Percentiles rank a stretch among this genome's conserved stretches.
Conservation (phyloP, 2,329 filamentous ascomycete species). For the Microdochium bolleyi region DNA sequence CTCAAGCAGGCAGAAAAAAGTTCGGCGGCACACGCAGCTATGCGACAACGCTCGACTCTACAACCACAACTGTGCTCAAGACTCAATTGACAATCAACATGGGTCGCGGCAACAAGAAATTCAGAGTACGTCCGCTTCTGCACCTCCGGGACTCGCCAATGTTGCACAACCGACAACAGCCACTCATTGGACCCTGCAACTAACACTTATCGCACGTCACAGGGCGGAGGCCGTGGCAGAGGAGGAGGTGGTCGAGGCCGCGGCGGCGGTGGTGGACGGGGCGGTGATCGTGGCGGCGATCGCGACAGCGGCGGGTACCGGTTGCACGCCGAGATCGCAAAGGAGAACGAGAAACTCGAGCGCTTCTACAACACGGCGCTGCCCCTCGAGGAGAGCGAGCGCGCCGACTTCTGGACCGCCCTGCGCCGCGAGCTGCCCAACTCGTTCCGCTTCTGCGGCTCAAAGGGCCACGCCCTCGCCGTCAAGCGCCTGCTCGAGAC, state of each 20-base stretch:
- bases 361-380: constrained; percentile 76
- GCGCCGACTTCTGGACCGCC: constrained; percentile 73
- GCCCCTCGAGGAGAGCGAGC: constrained; percentile 71
- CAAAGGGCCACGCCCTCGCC: constrained; percentile 86
- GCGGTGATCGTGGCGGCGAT: constrained; percentile 24
- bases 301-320: constrained; percentile 25
- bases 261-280: constrained; percentile 32
- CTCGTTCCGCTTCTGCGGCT: constrained; percentile 95
- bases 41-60: neutral
- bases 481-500: constrained; percentile 85
- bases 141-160: neutral
- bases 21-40: neutral
- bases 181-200: neutral
- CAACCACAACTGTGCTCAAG: neutral
- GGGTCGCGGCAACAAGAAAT: constrained; percentile 15
- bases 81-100: constrained; percentile 7
- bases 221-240: constrained; percentile 14
- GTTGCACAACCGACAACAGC: neutral
- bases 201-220: neutral
- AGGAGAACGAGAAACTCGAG: constrained; percentile 79
- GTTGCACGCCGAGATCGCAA: constrained; percentile 55
- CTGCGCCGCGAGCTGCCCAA: constrained; percentile 84
- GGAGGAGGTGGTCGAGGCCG: constrained; percentile 20
- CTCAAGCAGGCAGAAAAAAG: neutral
- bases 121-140: constrained; percentile 12